Conservation (phyloP, 306 rosid species). For the Alnus glutinosa region DNA sequence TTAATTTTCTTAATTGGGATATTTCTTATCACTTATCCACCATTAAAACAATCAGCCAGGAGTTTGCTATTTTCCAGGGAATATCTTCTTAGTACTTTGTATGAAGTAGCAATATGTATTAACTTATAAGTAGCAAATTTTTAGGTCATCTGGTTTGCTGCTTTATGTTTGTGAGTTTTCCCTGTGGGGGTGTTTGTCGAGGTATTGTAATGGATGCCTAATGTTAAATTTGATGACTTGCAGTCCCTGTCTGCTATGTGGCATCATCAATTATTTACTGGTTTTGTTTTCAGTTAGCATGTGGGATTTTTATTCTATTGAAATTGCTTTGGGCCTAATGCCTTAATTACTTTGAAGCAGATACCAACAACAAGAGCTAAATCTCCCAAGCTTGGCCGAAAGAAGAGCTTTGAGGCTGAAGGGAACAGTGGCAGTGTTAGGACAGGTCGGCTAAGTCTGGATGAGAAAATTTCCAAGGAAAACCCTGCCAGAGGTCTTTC, state of each 20-base stretch:
- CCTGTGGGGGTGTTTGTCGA: constrained; percentile 3
- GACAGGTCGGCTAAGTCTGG: constrained; percentile 65
- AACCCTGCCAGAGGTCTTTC: constrained; percentile 49
- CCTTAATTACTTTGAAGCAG: constrained; percentile 46
- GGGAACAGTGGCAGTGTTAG: constrained; percentile 46
- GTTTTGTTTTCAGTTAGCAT: constrained; percentile 14
- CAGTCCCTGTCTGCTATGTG: constrained; percentile 3
- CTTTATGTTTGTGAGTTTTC: constrained; percentile 3
- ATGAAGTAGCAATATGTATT: background rate
- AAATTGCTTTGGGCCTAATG: constrained; percentile 4
- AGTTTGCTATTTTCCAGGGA: background rate
- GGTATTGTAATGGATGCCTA: constrained; percentile 1
- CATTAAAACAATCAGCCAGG: background rate
- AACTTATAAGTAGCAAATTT: background rate
- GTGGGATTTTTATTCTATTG: constrained; percentile 16
- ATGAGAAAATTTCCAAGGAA: constrained; percentile 59
- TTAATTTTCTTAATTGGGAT: background rate
- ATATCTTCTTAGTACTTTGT: background rate
- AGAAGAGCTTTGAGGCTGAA: constrained; percentile 61
- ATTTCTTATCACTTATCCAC: background rate
- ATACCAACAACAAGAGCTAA: constrained; percentile 96
- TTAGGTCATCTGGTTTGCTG: background rate
- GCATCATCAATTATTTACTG: constrained; percentile 20
- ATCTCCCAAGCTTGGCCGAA: constrained; percentile 98
- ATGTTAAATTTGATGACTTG: constrained; percentile 7